These are phyloP conservation scores for Thraustotheca clavata DNA, from an alignment of 352 stramenopile genomes.

Conservation along the genomic window DNA sequence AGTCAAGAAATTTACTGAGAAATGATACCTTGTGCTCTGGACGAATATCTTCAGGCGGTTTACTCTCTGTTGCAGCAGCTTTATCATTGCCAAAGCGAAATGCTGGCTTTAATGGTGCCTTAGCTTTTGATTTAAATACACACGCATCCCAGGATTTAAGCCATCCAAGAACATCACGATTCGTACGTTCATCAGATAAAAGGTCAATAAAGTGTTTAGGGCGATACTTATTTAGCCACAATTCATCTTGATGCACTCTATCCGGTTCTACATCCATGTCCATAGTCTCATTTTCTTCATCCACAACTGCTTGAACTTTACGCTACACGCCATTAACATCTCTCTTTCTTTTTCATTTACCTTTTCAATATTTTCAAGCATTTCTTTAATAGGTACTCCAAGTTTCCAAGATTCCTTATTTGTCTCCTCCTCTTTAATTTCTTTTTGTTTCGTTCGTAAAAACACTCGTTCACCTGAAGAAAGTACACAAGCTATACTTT, in stretches of 20 bases:
- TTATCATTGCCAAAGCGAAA: background rate
- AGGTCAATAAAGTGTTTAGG: slow-evolving; percentile 91
- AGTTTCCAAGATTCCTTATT: slow-evolving; percentile 18
- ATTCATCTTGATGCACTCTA: slow-evolving; percentile 25
- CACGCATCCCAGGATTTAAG: slow-evolving; percentile 94
- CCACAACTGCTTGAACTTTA: slow-evolving; percentile 51
- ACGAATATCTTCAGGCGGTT: slow-evolving; percentile 13
- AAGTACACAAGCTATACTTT: slow-evolving; percentile 27
- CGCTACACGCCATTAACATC: slow-evolving; percentile 36
- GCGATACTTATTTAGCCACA: slow-evolving; percentile 98
- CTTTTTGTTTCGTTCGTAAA: slow-evolving; percentile 28
- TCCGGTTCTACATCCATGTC: background rate
- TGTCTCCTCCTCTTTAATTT: slow-evolving; percentile 23
- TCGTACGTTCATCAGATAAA: slow-evolving; percentile 94
- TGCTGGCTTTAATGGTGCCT: slow-evolving; percentile 21
- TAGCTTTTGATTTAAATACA: slow-evolving; percentile 85
- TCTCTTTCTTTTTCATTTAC: too few species aligned
- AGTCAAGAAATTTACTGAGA: background rate
- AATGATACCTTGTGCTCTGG: slow-evolving; percentile 21
- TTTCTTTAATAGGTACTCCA: slow-evolving; percentile 14
- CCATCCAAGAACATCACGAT: slow-evolving; percentile 92
- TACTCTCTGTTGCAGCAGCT: background rate
- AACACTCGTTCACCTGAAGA: slow-evolving; percentile 26
- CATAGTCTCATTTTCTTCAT: slow-evolving; percentile 28
- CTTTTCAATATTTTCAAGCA: slow-evolving; percentile 25